Conservation (phyloP, 371 early-diverging fungal genomes). For the Actinomucor elegans region DNA sequence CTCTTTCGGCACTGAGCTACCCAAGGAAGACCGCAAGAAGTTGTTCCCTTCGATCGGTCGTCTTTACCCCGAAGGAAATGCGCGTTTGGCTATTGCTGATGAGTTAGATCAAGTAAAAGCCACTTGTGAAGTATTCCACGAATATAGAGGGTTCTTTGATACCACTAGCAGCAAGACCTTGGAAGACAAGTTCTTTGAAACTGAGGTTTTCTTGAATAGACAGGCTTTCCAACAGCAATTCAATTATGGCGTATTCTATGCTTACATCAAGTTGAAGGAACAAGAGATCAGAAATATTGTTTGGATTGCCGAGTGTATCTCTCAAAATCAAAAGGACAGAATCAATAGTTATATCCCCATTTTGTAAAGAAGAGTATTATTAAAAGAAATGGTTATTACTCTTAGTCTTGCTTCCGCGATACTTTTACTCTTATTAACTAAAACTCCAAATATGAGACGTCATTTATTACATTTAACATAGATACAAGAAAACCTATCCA, state of each 20-base stretch:
- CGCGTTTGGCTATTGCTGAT: slow-evolving; percentile 85
- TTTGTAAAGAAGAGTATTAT: slow-evolving; percentile 18
- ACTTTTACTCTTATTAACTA: too few relatives aligned
- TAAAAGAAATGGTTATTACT: too few relatives aligned
- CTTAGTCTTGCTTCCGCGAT: too few relatives aligned
- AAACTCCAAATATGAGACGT: too few relatives aligned
- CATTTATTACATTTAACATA: too few relatives aligned
- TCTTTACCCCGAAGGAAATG: slow-evolving; percentile 90
- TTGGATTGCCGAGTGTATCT: slow-evolving; percentile 99
- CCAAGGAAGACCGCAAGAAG: slow-evolving; percentile 93
- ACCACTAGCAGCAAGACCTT: slow-evolving; percentile 61
- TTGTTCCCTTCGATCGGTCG: slow-evolving; percentile 91
- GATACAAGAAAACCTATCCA: too few relatives aligned
- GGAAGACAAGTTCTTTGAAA: slow-evolving; percentile 95
- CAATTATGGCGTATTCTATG: slow-evolving; percentile 95
- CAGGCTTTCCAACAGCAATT: slow-evolving; percentile 95
- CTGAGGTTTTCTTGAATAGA: slow-evolving; percentile 93
- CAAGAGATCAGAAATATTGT: slow-evolving; percentile 99
- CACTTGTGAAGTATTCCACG: slow-evolving; percentile 79
- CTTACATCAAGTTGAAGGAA: slow-evolving; percentile 97
- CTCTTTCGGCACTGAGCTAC: slow-evolving; percentile 94
- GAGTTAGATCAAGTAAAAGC: slow-evolving; percentile 92
- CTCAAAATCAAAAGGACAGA: slow-evolving; percentile 94
- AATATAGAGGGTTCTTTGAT: slow-evolving; percentile 78
- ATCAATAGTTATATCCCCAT: slow-evolving; percentile 93